Percentiles rank a stretch among this genome's conserved stretches.
Evolutionary conservation across 2,329 filamentous ascomycete species (phyloP).

Genomic region (Sordariomycetes sp.): DNA sequence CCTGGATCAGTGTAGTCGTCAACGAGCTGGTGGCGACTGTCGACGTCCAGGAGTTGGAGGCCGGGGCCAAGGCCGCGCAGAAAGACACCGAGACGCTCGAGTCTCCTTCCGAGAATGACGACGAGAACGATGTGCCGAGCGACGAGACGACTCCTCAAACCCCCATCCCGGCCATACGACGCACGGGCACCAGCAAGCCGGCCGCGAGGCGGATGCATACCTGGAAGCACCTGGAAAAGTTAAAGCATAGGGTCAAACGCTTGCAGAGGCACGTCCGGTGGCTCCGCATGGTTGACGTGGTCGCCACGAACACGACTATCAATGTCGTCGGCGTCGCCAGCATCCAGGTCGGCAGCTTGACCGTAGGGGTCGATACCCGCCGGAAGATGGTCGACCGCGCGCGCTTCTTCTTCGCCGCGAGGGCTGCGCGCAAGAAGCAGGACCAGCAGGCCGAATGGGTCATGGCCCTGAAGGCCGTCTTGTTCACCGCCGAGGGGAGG

Average conservation of each 20-base stretch:
- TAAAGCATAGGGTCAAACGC: slow-evolving; percentile 78
- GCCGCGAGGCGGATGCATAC: slow-evolving; percentile 50
- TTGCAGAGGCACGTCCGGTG: slow-evolving; percentile 80
- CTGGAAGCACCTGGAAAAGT: slow-evolving; percentile 67
- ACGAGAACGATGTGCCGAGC: slow-evolving; percentile 10
- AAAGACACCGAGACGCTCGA: slow-evolving; percentile 17
- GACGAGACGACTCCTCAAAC: slow-evolving; percentile 3
- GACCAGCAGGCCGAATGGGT: slow-evolving; percentile 85
- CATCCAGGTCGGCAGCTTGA: slow-evolving; percentile 74
- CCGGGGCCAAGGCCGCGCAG: slow-evolving; percentile 25
- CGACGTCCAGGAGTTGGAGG: slow-evolving; percentile 57
- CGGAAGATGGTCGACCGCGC: slow-evolving; percentile 85
- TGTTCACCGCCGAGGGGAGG: slow-evolving; percentile 76
- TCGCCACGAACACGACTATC: slow-evolving; percentile 70
- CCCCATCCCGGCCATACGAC: slow-evolving; percentile 11
- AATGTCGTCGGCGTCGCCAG: slow-evolving; percentile 73
- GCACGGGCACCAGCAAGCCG: slow-evolving; percentile 15
- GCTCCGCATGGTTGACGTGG: slow-evolving; percentile 80
- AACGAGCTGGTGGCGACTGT: slow-evolving; percentile 78
- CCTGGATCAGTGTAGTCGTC: slow-evolving; percentile 86
- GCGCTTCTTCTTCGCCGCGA: slow-evolving; percentile 75
- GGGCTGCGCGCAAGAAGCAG: slow-evolving; percentile 46
- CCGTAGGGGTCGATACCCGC: slow-evolving; percentile 80
- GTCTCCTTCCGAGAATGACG: slow-evolving; percentile 14
- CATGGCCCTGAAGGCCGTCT: slow-evolving; percentile 69